Base-by-base conservation (phyloP, 805 yeast species). In the Lipomyces sp. region DNA sequence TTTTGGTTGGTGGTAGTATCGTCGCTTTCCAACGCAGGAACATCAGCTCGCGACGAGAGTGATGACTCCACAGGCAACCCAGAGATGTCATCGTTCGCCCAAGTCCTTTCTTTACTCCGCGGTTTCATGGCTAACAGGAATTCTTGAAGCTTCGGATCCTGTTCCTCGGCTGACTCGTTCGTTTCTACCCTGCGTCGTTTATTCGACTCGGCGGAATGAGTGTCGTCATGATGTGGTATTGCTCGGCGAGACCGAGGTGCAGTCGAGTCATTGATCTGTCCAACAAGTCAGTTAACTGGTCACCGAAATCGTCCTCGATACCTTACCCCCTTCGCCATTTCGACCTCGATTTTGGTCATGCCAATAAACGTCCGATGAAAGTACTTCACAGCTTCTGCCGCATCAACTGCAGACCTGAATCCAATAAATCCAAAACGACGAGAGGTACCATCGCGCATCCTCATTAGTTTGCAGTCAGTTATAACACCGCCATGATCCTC, bases 371-470 rank as follows among this genome's bases (percentile, higher is more conserved):
- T 85, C 6, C 84, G 82, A 78, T 95, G 82, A 77, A 89, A 93
- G 77, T 84, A 92, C 58, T 80, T 82, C 5, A 87, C 94, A 0
- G 97, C 97, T 56, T 81, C 84, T 59, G 83, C 85, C 0, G 99
- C 98, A 73, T 90, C 97, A 11, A 79, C 82, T 24, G 79, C 81
- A n/a, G 86, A 81, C 73, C 86, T 88, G 77, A 85, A 95, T 0
- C 99, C 99, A 60, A 95, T 81, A 73, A 95, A 95, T 5, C 97
- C 98, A 81, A 95, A 95, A 72, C 96, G 83, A 78, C 99, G 86
- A 8, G 97, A 90, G 73, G 88, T 89, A 33, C 99, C 99, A 71
- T 85, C 86, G 72, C 89, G 83, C 71, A 89, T 90, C 73, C 85
- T 88, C 84, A 92, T 85, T 48, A 95, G 81, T 77, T 90, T 92